phyloP scores from a whole-genome alignment of 78 protist genomes.

The Dictyostelium firmibasis region DNA sequence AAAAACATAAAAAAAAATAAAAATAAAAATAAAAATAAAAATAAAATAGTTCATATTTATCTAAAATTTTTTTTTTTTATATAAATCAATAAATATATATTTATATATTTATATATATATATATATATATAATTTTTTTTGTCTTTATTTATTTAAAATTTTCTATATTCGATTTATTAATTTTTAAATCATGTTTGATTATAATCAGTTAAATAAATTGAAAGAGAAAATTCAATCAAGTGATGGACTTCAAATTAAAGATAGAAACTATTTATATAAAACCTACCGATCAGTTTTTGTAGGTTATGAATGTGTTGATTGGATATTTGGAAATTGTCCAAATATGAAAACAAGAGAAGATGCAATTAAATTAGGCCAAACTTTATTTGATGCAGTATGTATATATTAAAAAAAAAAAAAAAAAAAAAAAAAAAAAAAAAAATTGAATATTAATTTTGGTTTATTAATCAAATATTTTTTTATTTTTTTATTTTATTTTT shows the following conservation, averaged over 20 bases:
- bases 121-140: neutral
- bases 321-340: constrained; percentile 33
- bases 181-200: neutral
- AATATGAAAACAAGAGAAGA: constrained; percentile 44
- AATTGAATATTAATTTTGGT: too few relatives aligned
- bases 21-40: too few relatives aligned
- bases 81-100: too few relatives aligned
- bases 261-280: constrained; percentile 47
- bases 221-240: constrained; percentile 45
- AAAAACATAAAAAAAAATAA: too few relatives aligned
- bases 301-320: constrained; percentile 71
- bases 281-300: constrained; percentile 32
- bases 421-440: too few relatives aligned
- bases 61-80: too few relatives aligned
- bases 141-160: neutral
- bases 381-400: constrained; percentile 51
- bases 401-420: neutral
- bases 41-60: too few relatives aligned
- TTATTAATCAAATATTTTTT: too few relatives aligned
- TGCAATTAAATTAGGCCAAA: constrained; percentile 52
- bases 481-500: too few relatives aligned
- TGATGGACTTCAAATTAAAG: constrained; percentile 35
- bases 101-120: too few relatives aligned
- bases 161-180: neutral
- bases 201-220: constrained; percentile 12